phyloP scores from a whole-genome alignment of 129 eudicot genomes.

The Apium graveolens region DNA sequence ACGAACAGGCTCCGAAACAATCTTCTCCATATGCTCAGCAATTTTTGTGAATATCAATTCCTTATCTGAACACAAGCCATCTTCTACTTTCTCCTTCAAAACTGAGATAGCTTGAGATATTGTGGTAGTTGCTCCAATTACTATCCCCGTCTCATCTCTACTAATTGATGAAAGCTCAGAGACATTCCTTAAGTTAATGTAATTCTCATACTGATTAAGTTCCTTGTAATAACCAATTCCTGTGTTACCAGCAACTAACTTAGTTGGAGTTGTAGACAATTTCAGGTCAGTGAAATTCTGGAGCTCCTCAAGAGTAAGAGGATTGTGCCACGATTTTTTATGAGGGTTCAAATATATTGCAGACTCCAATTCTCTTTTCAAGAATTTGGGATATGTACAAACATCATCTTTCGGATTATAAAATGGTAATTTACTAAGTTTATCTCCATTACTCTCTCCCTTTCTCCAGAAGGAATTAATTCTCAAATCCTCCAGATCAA shows the following conservation, averaged over 20 bases:
- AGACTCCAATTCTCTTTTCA: conserved; percentile 29
- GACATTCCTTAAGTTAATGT: conserved; percentile 64
- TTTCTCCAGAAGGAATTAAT: too few species aligned
- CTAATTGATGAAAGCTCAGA: conserved; percentile 59
- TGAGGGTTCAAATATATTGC: conserved; percentile 28
- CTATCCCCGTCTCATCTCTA: too few species aligned
- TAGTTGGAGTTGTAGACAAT: too few species aligned
- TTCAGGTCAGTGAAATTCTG: too few species aligned
- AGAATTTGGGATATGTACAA: conserved; percentile 44
- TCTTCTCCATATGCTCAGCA: conserved; percentile 70
- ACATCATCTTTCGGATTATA: conserved; percentile 45
- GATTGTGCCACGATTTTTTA: too few species aligned
- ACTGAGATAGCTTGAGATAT: conserved; percentile 55
- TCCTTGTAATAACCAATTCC: conserved; percentile 80
- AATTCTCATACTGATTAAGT: conserved; percentile 35
- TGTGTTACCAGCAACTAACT: too few species aligned
- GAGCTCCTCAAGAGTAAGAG: too few species aligned
- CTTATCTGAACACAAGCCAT: background rate
- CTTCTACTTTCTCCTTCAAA: too few species aligned
- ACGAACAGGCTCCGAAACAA: too few species aligned
- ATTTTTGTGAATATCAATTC: conserved; percentile 38
- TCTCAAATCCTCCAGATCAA: conserved; percentile 88
- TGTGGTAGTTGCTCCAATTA: conserved; percentile 75
- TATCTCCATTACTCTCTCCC: conserved; percentile 38
- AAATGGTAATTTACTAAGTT: conserved; percentile 45